Evolutionary conservation across 176 grass and related monocot genomes (phyloP).

Genomic region (Zea luxurians): DNA sequence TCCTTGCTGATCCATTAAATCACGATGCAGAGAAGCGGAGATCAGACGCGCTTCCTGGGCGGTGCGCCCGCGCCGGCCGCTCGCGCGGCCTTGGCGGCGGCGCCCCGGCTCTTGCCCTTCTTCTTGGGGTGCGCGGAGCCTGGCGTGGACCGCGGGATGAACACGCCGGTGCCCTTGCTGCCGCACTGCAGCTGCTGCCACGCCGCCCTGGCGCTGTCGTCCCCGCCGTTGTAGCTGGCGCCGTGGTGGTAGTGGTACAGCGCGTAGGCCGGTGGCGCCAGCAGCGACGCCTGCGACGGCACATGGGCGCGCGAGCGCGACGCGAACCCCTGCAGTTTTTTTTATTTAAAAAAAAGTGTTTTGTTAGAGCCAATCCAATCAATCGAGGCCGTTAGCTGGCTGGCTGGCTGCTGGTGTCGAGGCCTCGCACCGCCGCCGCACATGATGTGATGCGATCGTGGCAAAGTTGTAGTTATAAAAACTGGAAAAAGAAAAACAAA

Average conservation of each 20-base stretch:
- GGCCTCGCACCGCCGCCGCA: not conserved
- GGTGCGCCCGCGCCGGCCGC: not conserved
- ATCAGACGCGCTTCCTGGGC: not conserved
- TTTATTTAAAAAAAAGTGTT: not conserved
- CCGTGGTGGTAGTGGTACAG: conserved; percentile 40
- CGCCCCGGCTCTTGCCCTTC: conserved; percentile 30
- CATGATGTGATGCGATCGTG: conserved; percentile 39
- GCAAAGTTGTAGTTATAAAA: not conserved
- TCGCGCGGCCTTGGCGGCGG: conserved; percentile 8
- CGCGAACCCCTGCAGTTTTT: conserved; percentile 35
- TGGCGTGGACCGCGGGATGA: conserved; percentile 56
- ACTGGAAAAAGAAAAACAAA: no score
- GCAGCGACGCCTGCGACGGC: conserved; percentile 39
- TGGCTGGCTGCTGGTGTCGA: conserved; percentile 32
- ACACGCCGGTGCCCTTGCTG: conserved; percentile 68
- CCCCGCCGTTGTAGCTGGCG: conserved; percentile 39
- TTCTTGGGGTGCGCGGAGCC: conserved; percentile 30
- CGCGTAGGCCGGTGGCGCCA: conserved; percentile 58
- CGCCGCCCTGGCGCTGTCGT: not conserved
- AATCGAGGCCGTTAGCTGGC: conserved; percentile 1
- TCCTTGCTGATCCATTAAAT: no score
- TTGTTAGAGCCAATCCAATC: not conserved
- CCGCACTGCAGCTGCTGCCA: conserved; percentile 17
- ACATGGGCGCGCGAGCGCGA: conserved; percentile 40
- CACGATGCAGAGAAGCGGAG: no score